Conservation (phyloP, 2,329 filamentous ascomycete genomes). For the Neopestalotiopsis rosae region DNA sequence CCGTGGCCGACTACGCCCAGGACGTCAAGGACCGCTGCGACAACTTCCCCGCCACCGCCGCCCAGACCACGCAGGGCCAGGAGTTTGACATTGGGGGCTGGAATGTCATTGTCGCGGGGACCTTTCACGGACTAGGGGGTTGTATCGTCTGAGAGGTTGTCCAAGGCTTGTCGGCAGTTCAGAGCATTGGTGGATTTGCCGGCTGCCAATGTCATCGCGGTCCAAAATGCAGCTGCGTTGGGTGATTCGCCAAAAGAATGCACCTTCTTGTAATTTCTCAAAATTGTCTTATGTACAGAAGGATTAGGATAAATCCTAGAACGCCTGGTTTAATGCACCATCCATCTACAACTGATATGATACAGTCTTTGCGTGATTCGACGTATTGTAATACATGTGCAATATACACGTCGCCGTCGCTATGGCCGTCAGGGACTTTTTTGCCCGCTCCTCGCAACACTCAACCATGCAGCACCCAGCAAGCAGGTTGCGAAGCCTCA, state of each 20-base stretch:
- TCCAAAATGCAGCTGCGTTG: background rate
- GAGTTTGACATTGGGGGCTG: constrained; percentile 8
- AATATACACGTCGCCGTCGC: constrained; percentile 11
- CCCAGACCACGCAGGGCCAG: constrained; percentile 1
- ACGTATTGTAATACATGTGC: constrained; percentile 4
- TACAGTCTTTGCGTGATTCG: constrained; percentile 36
- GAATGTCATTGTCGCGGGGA: constrained; percentile 4
- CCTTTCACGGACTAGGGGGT: background rate
- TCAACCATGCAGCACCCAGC: background rate
- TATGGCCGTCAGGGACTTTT: background rate
- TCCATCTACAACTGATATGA: constrained; percentile 48
- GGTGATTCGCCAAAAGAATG: background rate
- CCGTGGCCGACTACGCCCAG: constrained; percentile 11
- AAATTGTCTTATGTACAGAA: constrained; percentile 25
- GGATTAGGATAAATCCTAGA: constrained; percentile 30
- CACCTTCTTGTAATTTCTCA: background rate
- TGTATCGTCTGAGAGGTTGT: background rate
- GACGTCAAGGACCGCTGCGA: constrained; percentile 11
- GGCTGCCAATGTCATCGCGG: too few relatives aligned
- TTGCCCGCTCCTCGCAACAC: background rate
- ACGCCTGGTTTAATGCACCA: constrained; percentile 51
- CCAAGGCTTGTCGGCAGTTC: background rate
- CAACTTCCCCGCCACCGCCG: background rate
- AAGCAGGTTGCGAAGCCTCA: constrained; percentile 24
- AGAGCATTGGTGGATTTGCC: background rate